Percentiles rank a stretch among this genome's conserved stretches.
Evolutionary conservation across 148 eudicot species (phyloP).

Genomic region (Spergularia bocconei): DNA sequence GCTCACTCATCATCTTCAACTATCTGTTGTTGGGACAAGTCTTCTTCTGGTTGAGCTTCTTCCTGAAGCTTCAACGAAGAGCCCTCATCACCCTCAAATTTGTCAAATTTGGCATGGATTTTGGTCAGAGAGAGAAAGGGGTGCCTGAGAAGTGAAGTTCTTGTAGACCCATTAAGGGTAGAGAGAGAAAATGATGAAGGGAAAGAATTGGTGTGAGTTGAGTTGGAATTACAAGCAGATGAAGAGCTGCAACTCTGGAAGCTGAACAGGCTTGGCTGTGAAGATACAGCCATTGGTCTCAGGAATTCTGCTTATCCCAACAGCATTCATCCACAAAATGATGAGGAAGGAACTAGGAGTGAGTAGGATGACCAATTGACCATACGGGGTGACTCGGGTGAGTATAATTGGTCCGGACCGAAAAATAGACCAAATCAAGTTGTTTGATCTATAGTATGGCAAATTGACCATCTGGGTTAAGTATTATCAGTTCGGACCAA

Average conservation of each 20-base stretch:
- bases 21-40: slow-evolving; percentile 16
- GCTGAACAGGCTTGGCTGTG: slow-evolving; percentile 33
- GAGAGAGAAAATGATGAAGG: slow-evolving; percentile 31
- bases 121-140: slow-evolving; percentile 28
- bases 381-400: too few species aligned
- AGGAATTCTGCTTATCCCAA: slow-evolving; percentile 7
- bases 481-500: too few species aligned
- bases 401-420: too few species aligned
- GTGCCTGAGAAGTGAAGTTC: slow-evolving; percentile 35
- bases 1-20: slow-evolving; percentile 80
- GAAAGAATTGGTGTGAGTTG: slow-evolving; percentile 29
- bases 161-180: slow-evolving; percentile 26
- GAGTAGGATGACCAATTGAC: too few species aligned
- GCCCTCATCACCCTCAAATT: slow-evolving; percentile 48
- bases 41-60: slow-evolving; percentile 20
- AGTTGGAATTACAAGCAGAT: slow-evolving; percentile 34
- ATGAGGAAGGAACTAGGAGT: too few species aligned
- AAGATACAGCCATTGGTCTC: slow-evolving; percentile 36
- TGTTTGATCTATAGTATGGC: too few species aligned
- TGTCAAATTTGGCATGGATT: slow-evolving; percentile 71
- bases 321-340: background rate
- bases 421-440: too few species aligned
- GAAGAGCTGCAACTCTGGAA: slow-evolving; percentile 12
- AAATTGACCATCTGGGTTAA: too few species aligned
- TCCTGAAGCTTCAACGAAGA: slow-evolving; percentile 13